These are phyloP conservation scores for Acanthamoeba divionensis DNA, from an alignment of 208 protist genomes.

Conservation along the genomic window DNA sequence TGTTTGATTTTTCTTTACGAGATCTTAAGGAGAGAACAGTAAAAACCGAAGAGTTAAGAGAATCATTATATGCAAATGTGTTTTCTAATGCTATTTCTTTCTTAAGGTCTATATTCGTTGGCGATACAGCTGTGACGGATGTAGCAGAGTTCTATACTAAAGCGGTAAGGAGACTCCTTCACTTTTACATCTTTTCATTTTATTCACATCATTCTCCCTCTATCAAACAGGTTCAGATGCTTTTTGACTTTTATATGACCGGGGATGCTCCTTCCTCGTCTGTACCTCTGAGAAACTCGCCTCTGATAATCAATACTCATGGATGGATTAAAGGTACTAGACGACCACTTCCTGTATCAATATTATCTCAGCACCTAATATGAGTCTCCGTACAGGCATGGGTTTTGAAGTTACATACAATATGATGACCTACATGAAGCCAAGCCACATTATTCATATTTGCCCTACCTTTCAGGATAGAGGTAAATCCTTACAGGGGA, in stretches of 20 bases:
- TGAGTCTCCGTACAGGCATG: too few species aligned
- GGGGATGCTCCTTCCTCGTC: not conserved
- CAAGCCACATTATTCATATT: not conserved
- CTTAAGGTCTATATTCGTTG: not conserved
- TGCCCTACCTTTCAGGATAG: not conserved
- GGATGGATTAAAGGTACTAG: not conserved
- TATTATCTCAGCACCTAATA: not conserved
- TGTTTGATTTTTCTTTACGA: not conserved
- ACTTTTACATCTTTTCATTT: too few species aligned
- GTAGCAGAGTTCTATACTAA: not conserved
- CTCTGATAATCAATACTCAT: conserved; percentile 21
- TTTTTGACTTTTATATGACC: not conserved
- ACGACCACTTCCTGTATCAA: not conserved
- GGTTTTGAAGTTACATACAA: too few species aligned
- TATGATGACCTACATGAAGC: too few species aligned
- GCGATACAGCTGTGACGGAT: not conserved
- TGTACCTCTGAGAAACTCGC: not conserved
- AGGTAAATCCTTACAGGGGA: not conserved
- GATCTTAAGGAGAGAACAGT: too few species aligned
- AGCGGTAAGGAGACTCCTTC: too few species aligned
- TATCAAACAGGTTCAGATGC: not conserved
- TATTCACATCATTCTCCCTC: not conserved
- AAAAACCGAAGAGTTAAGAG: not conserved
- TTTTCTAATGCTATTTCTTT: not conserved
- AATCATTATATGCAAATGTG: not conserved